These are phyloP conservation scores for Ensete glaucum DNA, from an alignment of 176 grass and related monocot species.

Conservation along the genomic window DNA sequence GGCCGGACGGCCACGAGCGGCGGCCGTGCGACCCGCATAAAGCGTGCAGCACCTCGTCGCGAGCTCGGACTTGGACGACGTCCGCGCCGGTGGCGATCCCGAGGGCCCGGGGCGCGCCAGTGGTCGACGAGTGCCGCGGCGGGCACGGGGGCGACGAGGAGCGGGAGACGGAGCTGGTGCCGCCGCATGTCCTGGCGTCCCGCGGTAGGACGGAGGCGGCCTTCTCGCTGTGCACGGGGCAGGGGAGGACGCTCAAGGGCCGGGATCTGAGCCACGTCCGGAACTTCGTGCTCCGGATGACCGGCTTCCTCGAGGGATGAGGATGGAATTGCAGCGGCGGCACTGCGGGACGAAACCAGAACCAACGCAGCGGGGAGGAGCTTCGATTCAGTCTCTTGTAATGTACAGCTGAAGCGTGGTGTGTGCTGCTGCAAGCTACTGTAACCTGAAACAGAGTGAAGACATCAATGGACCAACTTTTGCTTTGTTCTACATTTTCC, in stretches of 20 bases:
- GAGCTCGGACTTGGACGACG: not conserved
- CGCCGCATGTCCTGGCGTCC: conserved; percentile 56
- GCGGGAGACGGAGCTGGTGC: conserved; percentile 20
- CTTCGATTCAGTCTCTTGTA: too few relatives aligned
- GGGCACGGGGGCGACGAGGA: conserved; percentile 13
- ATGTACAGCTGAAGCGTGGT: too few relatives aligned
- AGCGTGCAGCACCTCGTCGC: not conserved
- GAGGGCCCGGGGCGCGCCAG: not conserved
- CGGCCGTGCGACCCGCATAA: not conserved
- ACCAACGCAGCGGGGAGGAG: too few relatives aligned
- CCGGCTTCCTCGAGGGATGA: conserved; percentile 75
- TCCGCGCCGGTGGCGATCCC: not conserved
- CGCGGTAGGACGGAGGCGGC: conserved; percentile 23
- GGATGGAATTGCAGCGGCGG: too few relatives aligned
- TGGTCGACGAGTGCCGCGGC: not conserved
- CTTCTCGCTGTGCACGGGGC: conserved; percentile 49
- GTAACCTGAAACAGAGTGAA: too few relatives aligned
- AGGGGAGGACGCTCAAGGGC: conserved; percentile 45
- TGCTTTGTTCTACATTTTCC: too few relatives aligned
- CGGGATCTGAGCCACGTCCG: conserved; percentile 58
- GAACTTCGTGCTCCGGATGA: conserved; percentile 59
- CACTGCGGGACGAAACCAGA: too few relatives aligned
- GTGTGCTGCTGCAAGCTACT: too few relatives aligned
- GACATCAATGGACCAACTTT: too few relatives aligned
- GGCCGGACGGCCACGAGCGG: conserved; percentile 25